phyloP scores from a whole-genome alignment of 202 grass and related monocot species.

The Panicum virgatum region DNA sequence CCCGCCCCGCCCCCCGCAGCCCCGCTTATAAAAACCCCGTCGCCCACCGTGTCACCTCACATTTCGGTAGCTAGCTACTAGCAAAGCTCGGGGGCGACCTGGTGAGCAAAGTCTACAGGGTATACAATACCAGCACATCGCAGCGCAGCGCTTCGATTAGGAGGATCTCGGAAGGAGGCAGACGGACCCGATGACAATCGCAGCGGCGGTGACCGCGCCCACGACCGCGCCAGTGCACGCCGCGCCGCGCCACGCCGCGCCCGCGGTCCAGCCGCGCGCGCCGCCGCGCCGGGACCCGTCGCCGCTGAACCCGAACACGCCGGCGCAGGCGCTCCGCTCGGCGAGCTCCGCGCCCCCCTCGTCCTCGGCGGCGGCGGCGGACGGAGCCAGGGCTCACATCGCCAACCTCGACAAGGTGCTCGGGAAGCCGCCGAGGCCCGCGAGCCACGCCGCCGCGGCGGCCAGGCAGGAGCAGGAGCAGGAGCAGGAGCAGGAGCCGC shows the following conservation, averaged over 20 bases:
- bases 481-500: slow-evolving; percentile 40
- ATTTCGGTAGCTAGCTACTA: neutral
- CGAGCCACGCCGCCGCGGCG: neutral
- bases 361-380: neutral
- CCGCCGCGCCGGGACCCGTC: slow-evolving; percentile 39
- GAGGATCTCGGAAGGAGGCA: neutral
- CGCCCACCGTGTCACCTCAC: neutral
- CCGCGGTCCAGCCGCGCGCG: slow-evolving; percentile 23
- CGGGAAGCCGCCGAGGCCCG: slow-evolving; percentile 44
- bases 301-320: slow-evolving; percentile 60
- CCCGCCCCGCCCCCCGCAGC: neutral
- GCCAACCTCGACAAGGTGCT: slow-evolving; percentile 84
- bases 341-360: neutral
- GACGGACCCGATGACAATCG: slow-evolving; percentile 37
- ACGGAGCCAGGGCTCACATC: slow-evolving; percentile 38
- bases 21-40: slow-evolving; percentile 18
- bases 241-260: slow-evolving; percentile 26
- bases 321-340: slow-evolving; percentile 34
- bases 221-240: slow-evolving; percentile 43
- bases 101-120: neutral
- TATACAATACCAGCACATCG: neutral
- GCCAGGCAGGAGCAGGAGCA: neutral
- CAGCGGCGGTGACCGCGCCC: slow-evolving; percentile 39
- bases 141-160: neutral
- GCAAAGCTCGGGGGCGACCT: neutral